Percentiles rank a stretch among this genome's conserved stretches.
phyloP scores from a whole-genome alignment of 257 asterid genomes.

The Nicotiana obtusifolia region DNA sequence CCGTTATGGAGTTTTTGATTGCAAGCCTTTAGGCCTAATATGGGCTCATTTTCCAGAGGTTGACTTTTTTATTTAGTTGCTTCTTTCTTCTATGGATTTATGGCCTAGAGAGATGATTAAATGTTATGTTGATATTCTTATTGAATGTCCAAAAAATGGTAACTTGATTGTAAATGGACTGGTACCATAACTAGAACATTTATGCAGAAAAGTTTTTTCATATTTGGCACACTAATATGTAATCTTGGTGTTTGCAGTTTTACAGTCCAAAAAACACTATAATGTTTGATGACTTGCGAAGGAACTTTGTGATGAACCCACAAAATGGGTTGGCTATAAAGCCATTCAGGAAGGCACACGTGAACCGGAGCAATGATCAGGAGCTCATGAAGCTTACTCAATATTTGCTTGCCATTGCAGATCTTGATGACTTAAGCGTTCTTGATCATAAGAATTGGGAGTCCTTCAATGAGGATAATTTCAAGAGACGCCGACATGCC shows the following conservation, averaged over 20 bases:
- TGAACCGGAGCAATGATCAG: slow-evolving; percentile 59
- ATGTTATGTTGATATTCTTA: neutral
- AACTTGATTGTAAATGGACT: neutral
- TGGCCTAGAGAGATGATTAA: neutral
- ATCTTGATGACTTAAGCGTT: slow-evolving; percentile 67
- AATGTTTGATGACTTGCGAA: slow-evolving; percentile 87
- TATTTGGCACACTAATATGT: neutral
- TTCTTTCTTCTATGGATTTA: neutral
- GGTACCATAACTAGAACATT: neutral
- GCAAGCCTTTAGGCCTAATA: slow-evolving; percentile 95
- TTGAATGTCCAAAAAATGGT: neutral
- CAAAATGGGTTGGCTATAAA: slow-evolving; percentile 72
- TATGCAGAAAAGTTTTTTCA: neutral
- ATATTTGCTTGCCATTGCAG: slow-evolving; percentile 79
- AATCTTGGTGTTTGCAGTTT: slow-evolving; percentile 40
- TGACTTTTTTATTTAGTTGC: slow-evolving; percentile 9
- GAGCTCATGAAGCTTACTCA: slow-evolving; percentile 89
- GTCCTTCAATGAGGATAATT: slow-evolving; percentile 45
- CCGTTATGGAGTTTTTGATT: slow-evolving; percentile 68
- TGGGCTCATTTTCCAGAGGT: slow-evolving; percentile 93
- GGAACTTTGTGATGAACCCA: slow-evolving; percentile 98
- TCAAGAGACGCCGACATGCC: slow-evolving; percentile 68
- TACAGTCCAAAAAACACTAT: slow-evolving; percentile 74
- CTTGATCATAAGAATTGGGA: slow-evolving; percentile 88
- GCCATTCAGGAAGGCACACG: slow-evolving; percentile 83